These are phyloP conservation scores for Sclerotinia subarctica DNA, from an alignment of 2,329 filamentous ascomycete genomes.

Conservation along the genomic window DNA sequence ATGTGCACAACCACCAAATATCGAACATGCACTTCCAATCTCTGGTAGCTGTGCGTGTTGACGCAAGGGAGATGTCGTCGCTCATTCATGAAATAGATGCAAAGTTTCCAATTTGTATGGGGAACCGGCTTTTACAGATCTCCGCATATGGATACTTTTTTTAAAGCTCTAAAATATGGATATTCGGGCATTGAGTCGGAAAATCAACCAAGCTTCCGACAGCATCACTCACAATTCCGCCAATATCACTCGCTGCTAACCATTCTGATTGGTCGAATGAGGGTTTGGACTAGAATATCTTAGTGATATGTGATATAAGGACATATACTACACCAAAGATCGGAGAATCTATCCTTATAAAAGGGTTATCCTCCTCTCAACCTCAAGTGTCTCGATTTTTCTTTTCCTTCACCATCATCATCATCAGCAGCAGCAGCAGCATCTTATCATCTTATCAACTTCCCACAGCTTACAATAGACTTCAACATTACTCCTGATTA, in stretches of 20 bases:
- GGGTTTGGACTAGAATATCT: no score
- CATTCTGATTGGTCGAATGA: no score
- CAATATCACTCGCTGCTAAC: no score
- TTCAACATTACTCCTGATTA: not conserved
- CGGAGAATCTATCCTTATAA: no score
- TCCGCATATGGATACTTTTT: no score
- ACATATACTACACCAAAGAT: no score
- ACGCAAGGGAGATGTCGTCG: not conserved
- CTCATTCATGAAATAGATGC: slow-evolving; percentile 1
- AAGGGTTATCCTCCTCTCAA: not conserved
- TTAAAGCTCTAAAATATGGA: no score
- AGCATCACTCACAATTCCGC: no score
- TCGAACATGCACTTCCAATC: not conserved
- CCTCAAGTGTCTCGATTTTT: not conserved
- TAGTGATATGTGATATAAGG: no score
- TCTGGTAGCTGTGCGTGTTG: not conserved
- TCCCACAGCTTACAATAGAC: not conserved
- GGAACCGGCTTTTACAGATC: not conserved
- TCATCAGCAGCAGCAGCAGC: not conserved
- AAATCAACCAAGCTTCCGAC: no score
- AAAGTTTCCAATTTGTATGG: not conserved
- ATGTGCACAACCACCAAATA: not conserved
- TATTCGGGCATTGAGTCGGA: no score
- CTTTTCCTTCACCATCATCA: not conserved
- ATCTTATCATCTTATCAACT: not conserved